phyloP scores from a whole-genome alignment of 2,329 filamentous ascomycete species.

The Stagonosporopsis tanaceti region DNA sequence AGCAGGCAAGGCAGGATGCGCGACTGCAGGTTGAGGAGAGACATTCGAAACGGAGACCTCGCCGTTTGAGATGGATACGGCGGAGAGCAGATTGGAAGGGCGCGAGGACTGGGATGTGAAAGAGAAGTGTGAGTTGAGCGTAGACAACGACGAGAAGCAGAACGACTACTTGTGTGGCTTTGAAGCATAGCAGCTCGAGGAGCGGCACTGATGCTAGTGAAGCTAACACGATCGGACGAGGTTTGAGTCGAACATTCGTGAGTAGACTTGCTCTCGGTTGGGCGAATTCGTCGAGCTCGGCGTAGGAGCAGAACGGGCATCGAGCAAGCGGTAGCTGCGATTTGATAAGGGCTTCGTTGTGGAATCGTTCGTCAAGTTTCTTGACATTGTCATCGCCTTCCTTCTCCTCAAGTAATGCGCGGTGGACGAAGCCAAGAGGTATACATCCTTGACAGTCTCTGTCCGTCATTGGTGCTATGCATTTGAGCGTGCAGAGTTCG shows the following conservation, averaged over 20 bases:
- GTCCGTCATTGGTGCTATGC: slow-evolving; percentile 74
- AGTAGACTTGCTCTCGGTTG: slow-evolving; percentile 38
- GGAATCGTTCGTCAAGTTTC: slow-evolving; percentile 80
- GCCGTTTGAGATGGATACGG: slow-evolving; percentile 73
- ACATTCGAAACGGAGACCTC: slow-evolving; percentile 81
- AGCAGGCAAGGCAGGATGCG: slow-evolving; percentile 81
- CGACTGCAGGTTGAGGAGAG: slow-evolving; percentile 72
- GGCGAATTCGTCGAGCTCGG: slow-evolving; percentile 74
- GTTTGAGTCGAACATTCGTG: slow-evolving; percentile 33
- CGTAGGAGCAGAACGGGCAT: slow-evolving; percentile 92
- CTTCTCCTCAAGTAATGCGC: slow-evolving; percentile 74
- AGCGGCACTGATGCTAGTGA: slow-evolving; percentile 41
- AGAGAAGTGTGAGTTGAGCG: slow-evolving; percentile 29
- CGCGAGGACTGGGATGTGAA: slow-evolving; percentile 37
- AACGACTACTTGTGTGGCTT: slow-evolving; percentile 61
- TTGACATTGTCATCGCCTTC: slow-evolving; percentile 75
- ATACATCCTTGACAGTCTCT: slow-evolving; percentile 75
- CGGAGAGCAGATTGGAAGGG: slow-evolving; percentile 67
- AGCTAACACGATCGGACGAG: slow-evolving; percentile 43
- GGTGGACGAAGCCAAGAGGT: slow-evolving; percentile 71
- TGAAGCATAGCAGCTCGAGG: slow-evolving; percentile 42
- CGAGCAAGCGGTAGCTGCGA: slow-evolving; percentile 78
- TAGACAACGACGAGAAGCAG: slow-evolving; percentile 59
- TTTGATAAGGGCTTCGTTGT: slow-evolving; percentile 76
- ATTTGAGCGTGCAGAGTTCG: slow-evolving; percentile 76